These are phyloP conservation scores for Ambrosiella xylebori DNA, from an alignment of 2,329 filamentous ascomycete genomes.

Conservation along the genomic window DNA sequence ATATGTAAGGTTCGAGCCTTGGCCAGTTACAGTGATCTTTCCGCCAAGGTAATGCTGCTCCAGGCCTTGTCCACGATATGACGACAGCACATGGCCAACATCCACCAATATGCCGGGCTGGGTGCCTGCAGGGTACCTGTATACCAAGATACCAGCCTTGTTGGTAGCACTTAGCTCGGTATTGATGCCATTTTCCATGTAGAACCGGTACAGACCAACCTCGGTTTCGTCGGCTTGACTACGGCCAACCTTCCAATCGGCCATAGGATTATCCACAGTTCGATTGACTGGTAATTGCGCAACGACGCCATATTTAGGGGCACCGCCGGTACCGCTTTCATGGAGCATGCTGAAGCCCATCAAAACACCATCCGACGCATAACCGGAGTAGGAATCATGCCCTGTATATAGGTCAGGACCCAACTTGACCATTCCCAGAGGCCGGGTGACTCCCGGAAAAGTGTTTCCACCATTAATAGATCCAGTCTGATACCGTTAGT, in stretches of 20 bases:
- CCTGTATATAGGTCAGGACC: constrained; percentile 32
- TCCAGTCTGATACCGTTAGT: constrained; percentile 24
- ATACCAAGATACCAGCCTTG: constrained; percentile 42
- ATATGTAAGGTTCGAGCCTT: constrained; percentile 24
- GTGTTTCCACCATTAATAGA: constrained; percentile 30
- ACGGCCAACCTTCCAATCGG: constrained; percentile 37
- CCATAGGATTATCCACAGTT: constrained; percentile 34
- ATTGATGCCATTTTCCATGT: constrained; percentile 35
- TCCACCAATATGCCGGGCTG: constrained; percentile 39
- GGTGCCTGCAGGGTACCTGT: constrained; percentile 33
- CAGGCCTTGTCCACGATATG: constrained; percentile 40
- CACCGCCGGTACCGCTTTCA: constrained; percentile 49
- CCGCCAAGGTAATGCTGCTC: constrained; percentile 48
- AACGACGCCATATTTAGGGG: constrained; percentile 52
- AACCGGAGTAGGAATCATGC: constrained; percentile 36
- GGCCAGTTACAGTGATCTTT: constrained; percentile 33
- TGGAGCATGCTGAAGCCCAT: constrained; percentile 48
- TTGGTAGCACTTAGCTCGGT: constrained; percentile 39
- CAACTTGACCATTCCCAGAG: constrained; percentile 32
- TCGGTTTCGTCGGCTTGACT: constrained; percentile 31
- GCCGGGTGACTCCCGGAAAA: constrained; percentile 31
- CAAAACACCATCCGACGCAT: constrained; percentile 32
- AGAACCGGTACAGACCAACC: constrained; percentile 44
- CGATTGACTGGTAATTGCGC: constrained; percentile 40
- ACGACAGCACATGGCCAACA: constrained; percentile 48